A percentile compares a stretch with the other conserved stretches of the same genome.
phyloP scores from a whole-genome alignment of 495 filamentous ascomycete genomes.

The Rhizodiscina lignyota region DNA sequence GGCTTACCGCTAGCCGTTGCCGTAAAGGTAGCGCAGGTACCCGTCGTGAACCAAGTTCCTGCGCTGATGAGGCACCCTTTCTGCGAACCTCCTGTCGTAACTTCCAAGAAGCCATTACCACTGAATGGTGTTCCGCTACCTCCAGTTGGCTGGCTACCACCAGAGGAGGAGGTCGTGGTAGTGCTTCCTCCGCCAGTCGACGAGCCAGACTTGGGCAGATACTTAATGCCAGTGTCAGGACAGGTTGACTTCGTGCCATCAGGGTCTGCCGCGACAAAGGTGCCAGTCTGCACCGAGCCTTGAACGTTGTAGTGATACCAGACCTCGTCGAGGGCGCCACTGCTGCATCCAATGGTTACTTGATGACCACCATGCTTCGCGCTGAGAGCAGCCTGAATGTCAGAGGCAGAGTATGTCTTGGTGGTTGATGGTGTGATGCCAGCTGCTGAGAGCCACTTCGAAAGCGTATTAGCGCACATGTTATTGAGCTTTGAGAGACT shows the following conservation, averaged over 20 bases:
- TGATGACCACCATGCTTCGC: no score
- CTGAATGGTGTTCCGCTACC: no score
- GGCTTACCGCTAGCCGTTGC: no score
- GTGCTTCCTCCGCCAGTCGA: no score
- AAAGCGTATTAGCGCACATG: conserved; percentile 13
- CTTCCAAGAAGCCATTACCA: no score
- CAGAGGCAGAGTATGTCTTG: conserved; percentile 43
- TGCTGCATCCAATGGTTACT: conserved; percentile 55
- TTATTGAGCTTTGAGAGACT: conserved; percentile 1
- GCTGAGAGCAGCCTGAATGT: conserved; percentile 52
- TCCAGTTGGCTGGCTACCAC: no score
- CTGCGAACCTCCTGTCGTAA: no score
- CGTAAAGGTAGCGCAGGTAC: no score
- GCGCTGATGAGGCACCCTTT: no score
- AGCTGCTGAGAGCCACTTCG: conserved; percentile 40
- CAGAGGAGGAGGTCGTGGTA: no score
- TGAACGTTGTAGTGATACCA: conserved; percentile 77
- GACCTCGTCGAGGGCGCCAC: conserved; percentile 49
- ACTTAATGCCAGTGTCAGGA: conserved; percentile 41
- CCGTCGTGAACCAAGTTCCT: no score
- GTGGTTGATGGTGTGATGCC: conserved; percentile 45
- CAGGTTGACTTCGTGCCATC: conserved; percentile 49
- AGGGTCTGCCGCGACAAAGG: conserved; percentile 48
- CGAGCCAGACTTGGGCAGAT: conserved; percentile 42
- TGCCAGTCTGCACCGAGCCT: conserved; percentile 58